These are phyloP conservation scores for Ceriops tagal DNA, from an alignment of 345 rosid genomes.

Conservation along the genomic window DNA sequence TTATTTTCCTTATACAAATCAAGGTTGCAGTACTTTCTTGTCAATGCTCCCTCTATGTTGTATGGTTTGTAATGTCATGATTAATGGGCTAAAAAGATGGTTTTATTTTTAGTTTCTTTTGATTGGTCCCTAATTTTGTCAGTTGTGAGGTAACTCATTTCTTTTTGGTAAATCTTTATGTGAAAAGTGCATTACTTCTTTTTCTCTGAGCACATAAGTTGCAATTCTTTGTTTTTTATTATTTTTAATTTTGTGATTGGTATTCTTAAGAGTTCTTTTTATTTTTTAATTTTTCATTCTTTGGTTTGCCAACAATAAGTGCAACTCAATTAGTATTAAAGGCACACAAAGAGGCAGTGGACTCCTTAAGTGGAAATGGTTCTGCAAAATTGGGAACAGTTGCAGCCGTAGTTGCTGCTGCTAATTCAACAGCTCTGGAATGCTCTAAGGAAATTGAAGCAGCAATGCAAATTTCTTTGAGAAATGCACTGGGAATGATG, in stretches of 20 bases:
- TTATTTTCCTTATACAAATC: neutral
- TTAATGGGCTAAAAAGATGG: no score
- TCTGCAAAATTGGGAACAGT: constrained; percentile 86
- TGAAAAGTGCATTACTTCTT: neutral
- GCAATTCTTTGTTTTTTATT: neutral
- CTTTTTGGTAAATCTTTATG: neutral
- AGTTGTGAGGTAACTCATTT: neutral
- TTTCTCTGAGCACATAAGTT: neutral
- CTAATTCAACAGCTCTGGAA: constrained; percentile 92
- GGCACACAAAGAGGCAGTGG: constrained; percentile 96
- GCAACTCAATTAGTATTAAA: constrained; percentile 89
- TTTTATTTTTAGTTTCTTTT: neutral
- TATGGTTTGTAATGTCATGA: no score
- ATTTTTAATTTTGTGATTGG: neutral
- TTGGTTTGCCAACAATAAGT: constrained; percentile 36
- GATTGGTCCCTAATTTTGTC: neutral
- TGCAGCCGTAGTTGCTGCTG: constrained; percentile 95
- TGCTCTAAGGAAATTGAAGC: constrained; percentile 97
- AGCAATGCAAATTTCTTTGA: constrained; percentile 95
- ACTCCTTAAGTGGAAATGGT: constrained; percentile 87
- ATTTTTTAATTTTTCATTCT: neutral
- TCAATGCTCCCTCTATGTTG: no score
- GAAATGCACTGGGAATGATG: constrained; percentile 73
- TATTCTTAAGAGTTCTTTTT: neutral
- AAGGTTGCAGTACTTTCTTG: neutral